Conservation (phyloP, 495 filamentous ascomycete genomes). For the Aspergillus egyptiacus region DNA sequence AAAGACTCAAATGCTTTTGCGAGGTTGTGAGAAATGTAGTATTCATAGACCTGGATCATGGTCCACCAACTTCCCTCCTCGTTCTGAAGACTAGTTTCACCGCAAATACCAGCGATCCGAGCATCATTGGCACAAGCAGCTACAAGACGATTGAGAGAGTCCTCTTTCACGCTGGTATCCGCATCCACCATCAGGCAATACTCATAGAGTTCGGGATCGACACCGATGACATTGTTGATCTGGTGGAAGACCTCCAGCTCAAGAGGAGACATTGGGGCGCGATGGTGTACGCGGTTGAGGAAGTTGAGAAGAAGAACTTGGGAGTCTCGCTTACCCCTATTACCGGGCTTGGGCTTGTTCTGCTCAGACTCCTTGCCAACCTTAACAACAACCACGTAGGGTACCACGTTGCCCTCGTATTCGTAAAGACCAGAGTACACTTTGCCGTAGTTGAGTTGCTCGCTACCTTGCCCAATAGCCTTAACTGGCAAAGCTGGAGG, state of each 20-base stretch:
- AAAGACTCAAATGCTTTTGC: conserved; percentile 93
- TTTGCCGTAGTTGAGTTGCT: conserved; percentile 96
- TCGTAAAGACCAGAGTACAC: conserved; percentile 98
- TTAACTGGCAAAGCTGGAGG: conserved; percentile 90
- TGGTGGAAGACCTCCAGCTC: conserved; percentile 98
- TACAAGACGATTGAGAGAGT: conserved; percentile 87
- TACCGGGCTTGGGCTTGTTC: conserved; percentile 85
- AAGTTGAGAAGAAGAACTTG: conserved; percentile 82
- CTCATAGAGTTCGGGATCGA: conserved; percentile 95
- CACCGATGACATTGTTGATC: conserved; percentile 98
- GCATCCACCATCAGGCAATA: conserved; percentile 97
- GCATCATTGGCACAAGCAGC: conserved; percentile 90
- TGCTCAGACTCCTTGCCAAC: conserved; percentile 96
- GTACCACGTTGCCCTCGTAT: conserved; percentile 94
- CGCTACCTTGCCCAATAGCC: conserved; percentile 80
- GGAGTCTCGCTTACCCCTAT: conserved; percentile 96
- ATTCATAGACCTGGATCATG: conserved; percentile 99
- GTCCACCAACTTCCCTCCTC: conserved; percentile 95
- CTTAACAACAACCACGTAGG: conserved; percentile 93
- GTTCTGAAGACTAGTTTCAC: conserved; percentile 93
- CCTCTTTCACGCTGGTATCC: conserved; percentile 90
- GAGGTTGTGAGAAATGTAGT: conserved; percentile 93
- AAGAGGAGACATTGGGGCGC: conserved; percentile 85
- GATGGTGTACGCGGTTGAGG: conserved; percentile 95
- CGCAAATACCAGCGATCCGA: conserved; percentile 95